Conservation (phyloP, 805 yeast species). For the Candida ulmi region DNA sequence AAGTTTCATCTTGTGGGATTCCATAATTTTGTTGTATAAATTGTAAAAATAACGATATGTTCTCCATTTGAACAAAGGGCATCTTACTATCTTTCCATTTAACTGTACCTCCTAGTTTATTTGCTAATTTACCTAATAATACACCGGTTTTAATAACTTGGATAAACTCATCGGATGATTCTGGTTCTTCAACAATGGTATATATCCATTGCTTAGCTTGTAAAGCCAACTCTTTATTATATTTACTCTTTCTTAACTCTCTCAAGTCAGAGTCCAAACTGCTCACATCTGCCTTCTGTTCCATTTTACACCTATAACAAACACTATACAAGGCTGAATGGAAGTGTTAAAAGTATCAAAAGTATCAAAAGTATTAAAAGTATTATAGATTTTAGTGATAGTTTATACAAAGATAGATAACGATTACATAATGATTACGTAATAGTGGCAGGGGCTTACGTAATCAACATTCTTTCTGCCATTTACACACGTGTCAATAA, state of each 20-base stretch:
- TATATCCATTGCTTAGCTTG: slow-evolving; percentile 54
- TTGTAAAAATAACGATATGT: slow-evolving; percentile 63
- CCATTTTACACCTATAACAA: no score
- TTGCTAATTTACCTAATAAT: slow-evolving; percentile 41
- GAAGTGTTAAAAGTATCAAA: neutral
- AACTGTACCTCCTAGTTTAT: slow-evolving; percentile 32
- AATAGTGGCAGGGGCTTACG: neutral
- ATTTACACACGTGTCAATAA: no score
- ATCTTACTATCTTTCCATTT: slow-evolving; percentile 56
- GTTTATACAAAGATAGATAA: no score
- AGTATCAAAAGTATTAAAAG: no score
- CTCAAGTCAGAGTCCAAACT: slow-evolving; percentile 61
- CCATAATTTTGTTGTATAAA: slow-evolving; percentile 60
- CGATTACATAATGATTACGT: no score
- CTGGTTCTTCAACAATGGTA: slow-evolving; percentile 27
- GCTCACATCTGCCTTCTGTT: slow-evolving; percentile 36
- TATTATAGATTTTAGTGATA: no score
- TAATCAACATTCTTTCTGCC: neutral
- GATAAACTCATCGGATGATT: slow-evolving; percentile 40
- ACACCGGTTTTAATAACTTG: slow-evolving; percentile 59
- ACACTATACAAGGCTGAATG: no score
- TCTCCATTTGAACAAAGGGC: slow-evolving; percentile 85
- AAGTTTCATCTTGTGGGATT: slow-evolving; percentile 75
- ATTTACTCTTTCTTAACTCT: slow-evolving; percentile 46
- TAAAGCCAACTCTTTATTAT: slow-evolving; percentile 30